A percentile compares a stretch with the other conserved stretches of the same genome.
phyloP scores from a whole-genome alignment of 2,329 filamentous ascomycete species.

The Pseudopyricularia cyperi region DNA sequence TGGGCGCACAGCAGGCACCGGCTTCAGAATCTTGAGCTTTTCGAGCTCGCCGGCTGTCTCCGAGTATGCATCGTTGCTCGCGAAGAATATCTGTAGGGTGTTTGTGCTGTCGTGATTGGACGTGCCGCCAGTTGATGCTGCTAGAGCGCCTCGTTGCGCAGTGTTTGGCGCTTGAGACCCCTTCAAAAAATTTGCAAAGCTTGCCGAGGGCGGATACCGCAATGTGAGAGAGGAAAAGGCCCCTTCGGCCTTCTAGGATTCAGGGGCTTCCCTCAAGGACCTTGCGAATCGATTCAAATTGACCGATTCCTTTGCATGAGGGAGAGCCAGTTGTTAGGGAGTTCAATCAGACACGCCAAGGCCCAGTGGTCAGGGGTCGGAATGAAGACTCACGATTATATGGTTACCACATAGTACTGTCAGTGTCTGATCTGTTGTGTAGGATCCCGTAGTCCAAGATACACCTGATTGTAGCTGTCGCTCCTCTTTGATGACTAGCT shows the following conservation, averaged over 20 bases:
- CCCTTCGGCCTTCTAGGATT: not conserved
- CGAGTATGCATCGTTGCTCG: not conserved
- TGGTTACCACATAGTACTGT: constrained; percentile 1
- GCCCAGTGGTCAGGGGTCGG: not conserved
- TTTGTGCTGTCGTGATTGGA: not conserved
- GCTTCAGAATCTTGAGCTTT: not conserved
- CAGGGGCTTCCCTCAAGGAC: not conserved
- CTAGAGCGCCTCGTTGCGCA: not conserved
- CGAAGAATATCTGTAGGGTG: not conserved
- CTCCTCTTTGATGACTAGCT: constrained; percentile 1
- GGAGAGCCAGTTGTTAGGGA: not conserved
- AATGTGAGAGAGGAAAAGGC: not conserved
- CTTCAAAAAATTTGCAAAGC: not conserved
- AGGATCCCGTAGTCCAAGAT: constrained; percentile 1
- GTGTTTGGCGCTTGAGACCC: too few species aligned
- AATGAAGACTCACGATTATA: not conserved
- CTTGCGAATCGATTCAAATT: not conserved
- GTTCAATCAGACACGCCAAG: not conserved
- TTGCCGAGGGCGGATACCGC: not conserved
- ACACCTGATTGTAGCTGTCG: not conserved
- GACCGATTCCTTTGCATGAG: not conserved
- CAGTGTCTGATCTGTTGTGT: not conserved
- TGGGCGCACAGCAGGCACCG: not conserved
- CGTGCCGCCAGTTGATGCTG: not conserved
- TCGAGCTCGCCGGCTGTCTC: not conserved